These are phyloP conservation scores for Zymoseptoria tritici DNA, from an alignment of 2,329 filamentous ascomycete species.

Conservation along the genomic window DNA sequence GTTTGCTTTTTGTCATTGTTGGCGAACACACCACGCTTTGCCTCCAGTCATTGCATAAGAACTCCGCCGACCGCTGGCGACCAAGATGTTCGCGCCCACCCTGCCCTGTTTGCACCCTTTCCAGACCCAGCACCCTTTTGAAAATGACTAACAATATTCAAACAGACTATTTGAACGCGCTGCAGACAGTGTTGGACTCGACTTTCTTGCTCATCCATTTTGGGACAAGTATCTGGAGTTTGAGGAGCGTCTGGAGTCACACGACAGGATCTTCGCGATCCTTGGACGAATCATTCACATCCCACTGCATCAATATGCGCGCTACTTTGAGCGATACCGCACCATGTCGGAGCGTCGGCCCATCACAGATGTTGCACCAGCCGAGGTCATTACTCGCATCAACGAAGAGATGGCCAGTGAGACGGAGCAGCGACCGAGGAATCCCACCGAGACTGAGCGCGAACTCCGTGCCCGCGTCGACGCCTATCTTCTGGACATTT, in stretches of 20 bases:
- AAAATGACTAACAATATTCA: slow-evolving; percentile 33
- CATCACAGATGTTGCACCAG: slow-evolving; percentile 62
- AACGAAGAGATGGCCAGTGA: slow-evolving; percentile 66
- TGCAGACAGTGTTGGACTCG: slow-evolving; percentile 74
- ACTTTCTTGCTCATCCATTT: slow-evolving; percentile 91
- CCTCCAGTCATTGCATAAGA: not conserved
- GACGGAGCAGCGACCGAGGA: slow-evolving; percentile 52
- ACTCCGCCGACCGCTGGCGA: slow-evolving; percentile 2
- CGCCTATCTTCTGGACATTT: slow-evolving; percentile 70
- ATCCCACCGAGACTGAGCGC: slow-evolving; percentile 73
- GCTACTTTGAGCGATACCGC: slow-evolving; percentile 89
- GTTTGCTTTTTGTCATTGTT: not conserved
- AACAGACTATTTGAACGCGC: slow-evolving; percentile 85
- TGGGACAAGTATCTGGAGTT: slow-evolving; percentile 99
- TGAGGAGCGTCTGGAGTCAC: slow-evolving; percentile 79
- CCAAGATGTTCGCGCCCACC: slow-evolving; percentile 27
- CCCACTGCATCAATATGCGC: slow-evolving; percentile 89
- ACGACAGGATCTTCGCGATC: slow-evolving; percentile 78
- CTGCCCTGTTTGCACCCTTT: slow-evolving; percentile 27
- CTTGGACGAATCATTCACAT: slow-evolving; percentile 76
- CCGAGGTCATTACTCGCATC: slow-evolving; percentile 61
- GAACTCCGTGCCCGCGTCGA: slow-evolving; percentile 77
- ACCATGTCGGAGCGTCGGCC: slow-evolving; percentile 66
- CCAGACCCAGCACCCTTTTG: slow-evolving; percentile 2
- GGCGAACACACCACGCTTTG: not conserved